phyloP scores from a whole-genome alignment of 176 grass and related monocot genomes.

The Zizania latifolia region DNA sequence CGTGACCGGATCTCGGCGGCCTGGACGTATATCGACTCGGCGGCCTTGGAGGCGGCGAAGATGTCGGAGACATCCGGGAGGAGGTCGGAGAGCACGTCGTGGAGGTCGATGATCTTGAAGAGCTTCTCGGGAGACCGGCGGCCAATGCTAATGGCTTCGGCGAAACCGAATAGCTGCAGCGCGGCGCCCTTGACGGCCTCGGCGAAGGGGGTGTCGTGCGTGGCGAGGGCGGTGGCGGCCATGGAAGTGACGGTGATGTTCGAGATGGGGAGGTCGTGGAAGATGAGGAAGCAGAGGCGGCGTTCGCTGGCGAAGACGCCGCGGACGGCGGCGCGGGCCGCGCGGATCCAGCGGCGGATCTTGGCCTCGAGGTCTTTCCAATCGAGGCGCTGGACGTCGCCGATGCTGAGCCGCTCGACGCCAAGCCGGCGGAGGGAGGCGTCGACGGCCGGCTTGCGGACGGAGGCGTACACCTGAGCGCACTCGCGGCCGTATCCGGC shows the following conservation, averaged over 20 bases:
- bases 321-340: constrained; percentile 59
- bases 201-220: constrained; percentile 58
- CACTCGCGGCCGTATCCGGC: constrained; percentile 89
- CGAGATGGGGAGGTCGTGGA: constrained; percentile 40
- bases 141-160: constrained; percentile 89
- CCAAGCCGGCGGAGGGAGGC: constrained; percentile 68
- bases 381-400: constrained; percentile 58
- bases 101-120: constrained; percentile 91
- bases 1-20: constrained; percentile 75
- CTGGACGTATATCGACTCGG: constrained; percentile 75
- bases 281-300: constrained; percentile 53
- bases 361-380: constrained; percentile 56
- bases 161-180: constrained; percentile 86
- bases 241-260: neutral
- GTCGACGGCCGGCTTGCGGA: constrained; percentile 62
- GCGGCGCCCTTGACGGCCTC: constrained; percentile 89
- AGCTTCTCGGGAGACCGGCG: constrained; percentile 93
- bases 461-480: constrained; percentile 62
- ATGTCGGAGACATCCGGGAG: constrained; percentile 75
- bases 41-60: constrained; percentile 63
- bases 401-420: constrained; percentile 62
- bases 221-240: constrained; percentile 21
- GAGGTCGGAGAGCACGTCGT: constrained; percentile 79
- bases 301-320: constrained; percentile 76
- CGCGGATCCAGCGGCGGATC: constrained; percentile 64